Conservation (phyloP, 257 asterid species). For the Gentiana dahurica region DNA sequence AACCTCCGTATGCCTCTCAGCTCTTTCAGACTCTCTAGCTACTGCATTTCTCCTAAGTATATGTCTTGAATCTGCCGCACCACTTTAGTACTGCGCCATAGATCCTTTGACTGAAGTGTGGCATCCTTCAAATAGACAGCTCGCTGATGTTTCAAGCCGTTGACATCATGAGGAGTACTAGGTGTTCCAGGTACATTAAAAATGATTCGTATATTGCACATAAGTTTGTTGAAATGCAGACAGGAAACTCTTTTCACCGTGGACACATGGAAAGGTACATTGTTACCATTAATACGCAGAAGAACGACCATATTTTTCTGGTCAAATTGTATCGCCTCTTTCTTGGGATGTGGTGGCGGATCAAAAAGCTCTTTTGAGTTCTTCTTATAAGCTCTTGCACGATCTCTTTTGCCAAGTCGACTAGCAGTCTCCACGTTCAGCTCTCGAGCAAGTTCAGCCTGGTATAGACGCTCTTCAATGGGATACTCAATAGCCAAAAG, state of each 20-base stretch:
- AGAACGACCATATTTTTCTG: constrained; percentile 61
- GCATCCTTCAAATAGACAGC: constrained; percentile 56
- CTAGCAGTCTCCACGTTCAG: constrained; percentile 66
- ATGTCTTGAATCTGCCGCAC: constrained; percentile 36
- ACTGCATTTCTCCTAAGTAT: constrained; percentile 47
- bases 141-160: constrained; percentile 38
- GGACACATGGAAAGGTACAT: constrained; percentile 69
- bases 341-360: constrained; percentile 51
- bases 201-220: constrained; percentile 49
- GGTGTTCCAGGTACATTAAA: constrained; percentile 68
- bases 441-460: constrained; percentile 69
- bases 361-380: constrained; percentile 44
- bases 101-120: constrained; percentile 60
- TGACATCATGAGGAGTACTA: constrained; percentile 50
- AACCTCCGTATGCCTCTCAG: constrained; percentile 69
- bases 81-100: constrained; percentile 57
- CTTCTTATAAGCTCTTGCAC: constrained; percentile 23
- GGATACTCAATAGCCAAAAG: constrained; percentile 50
- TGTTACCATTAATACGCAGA: constrained; percentile 47
- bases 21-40: constrained; percentile 71
- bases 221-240: constrained; percentile 54
- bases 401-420: constrained; percentile 50
- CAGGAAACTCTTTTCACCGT: constrained; percentile 64
- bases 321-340: constrained; percentile 62
- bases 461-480: constrained; percentile 59